These are phyloP conservation scores for Neofusicoccum ribis DNA, from an alignment of 2,329 filamentous ascomycete genomes.

Conservation along the genomic window DNA sequence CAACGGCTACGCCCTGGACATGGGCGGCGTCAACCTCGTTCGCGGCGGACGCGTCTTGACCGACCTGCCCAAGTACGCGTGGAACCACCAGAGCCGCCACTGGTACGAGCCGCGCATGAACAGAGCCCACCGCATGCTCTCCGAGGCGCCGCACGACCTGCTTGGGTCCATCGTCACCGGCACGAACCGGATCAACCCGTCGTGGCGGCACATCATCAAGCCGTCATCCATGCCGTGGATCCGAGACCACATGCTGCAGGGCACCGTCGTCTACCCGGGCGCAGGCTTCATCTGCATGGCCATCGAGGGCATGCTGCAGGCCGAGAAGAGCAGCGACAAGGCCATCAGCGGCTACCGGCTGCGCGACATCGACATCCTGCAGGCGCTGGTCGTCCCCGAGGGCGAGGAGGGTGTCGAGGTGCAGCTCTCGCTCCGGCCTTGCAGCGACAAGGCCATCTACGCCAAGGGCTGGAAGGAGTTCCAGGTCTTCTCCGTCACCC, in stretches of 20 bases:
- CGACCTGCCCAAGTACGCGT: conserved; percentile 29
- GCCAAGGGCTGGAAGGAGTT: conserved; percentile 2
- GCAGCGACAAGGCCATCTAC: not conserved
- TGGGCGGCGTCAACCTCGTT: conserved; percentile 26
- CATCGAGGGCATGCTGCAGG: conserved; percentile 26
- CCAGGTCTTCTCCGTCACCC: not conserved
- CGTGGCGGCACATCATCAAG: conserved; percentile 25
- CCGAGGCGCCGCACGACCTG: conserved; percentile 22
- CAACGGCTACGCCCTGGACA: conserved; percentile 23
- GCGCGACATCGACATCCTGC: not conserved
- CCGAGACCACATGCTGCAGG: conserved; percentile 27
- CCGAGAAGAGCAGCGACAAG: not conserved
- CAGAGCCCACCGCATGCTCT: not conserved
- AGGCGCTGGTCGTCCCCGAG: not conserved
- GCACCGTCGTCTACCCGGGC: conserved; percentile 30
- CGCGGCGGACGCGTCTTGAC: conserved; percentile 20
- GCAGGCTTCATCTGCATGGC: conserved; percentile 34
- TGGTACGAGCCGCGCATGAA: conserved; percentile 23
- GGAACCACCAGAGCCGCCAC: conserved; percentile 28
- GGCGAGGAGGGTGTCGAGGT: not conserved
- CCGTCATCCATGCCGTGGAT: conserved; percentile 28
- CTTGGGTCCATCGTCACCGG: conserved; percentile 30
- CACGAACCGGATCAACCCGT: conserved; percentile 19
- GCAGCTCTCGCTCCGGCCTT: not conserved
- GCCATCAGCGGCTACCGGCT: not conserved